Base-by-base conservation (phyloP, 768 basidiomycete species). In the Pleurotus platypus region DNA sequence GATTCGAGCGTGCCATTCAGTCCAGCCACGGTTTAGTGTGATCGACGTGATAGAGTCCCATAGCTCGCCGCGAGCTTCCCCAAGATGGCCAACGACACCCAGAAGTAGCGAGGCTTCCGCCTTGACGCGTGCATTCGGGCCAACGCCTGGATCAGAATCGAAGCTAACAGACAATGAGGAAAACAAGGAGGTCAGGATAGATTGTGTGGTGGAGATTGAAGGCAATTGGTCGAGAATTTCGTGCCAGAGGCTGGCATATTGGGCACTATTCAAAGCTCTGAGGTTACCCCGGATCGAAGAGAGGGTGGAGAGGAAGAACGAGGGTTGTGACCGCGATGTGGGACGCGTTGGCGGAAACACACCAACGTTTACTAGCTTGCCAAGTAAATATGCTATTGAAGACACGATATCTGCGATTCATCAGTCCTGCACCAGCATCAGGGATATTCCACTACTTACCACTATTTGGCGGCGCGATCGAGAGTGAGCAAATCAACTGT, bases 281-380 rank as follows among this genome's bases (percentile, higher is more conserved):
- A 83, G 61, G 20, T 75, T 74, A 18, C 57, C 45, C 26, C 79
- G 81, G 45, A 91, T 80, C 11, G 66, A 70, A 5, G 81, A 75
- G 30, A 86, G 68, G 2, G 72, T 75, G 2, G 75, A 66, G 24
- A 70, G 67, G 69, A 90, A 92, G 72, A 92, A 93, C 1, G 87
- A 91, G 5, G 85, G 76, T 56, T 87, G 87, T 0, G 83, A 83
- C n/a, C 76, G 79, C 2, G 80, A 69, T 5, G 69, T 68, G 5
- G 83, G 81, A 2, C 70, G 72, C 8, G 74, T 70, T 1, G 77
- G 60, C 12, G 87, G 87, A 62, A 91, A 89, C 15, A 85, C 67
- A 8, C 90, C 86, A 40, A 86, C 66, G 56, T 84, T 85, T 20
- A 85, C 83, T 22, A 92, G 78, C 71, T 89, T 90, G 22, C 75